A percentile compares a stretch with the other conserved stretches of the same genome.
Conservation (phyloP, 2,329 filamentous ascomycete genomes). For the Magnaporthiopsis incrustans region DNA sequence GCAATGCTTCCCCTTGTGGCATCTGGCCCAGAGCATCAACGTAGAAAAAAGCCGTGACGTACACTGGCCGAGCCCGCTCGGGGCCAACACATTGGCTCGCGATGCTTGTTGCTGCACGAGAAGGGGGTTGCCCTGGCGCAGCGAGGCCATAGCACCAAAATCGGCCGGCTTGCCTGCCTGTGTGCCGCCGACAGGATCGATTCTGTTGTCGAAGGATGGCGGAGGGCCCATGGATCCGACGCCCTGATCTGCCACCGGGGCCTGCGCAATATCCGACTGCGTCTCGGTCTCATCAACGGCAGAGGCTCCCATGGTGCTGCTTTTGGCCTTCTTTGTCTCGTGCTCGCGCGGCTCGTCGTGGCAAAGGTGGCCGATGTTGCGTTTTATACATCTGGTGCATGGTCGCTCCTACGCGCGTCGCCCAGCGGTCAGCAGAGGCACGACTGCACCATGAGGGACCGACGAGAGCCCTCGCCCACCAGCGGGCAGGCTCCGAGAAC, state of each 20-base stretch:
- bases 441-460: background rate
- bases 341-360: conserved; percentile 93
- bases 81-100: background rate
- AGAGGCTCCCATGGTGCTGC: conserved; percentile 43
- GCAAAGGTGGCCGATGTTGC: conserved; percentile 96
- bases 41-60: background rate
- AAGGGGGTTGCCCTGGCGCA: conserved; percentile 46
- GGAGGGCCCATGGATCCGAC: conserved; percentile 47
- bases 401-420: conserved; percentile 65
- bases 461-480: background rate
- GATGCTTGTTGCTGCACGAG: conserved; percentile 51
- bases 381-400: conserved; percentile 95
- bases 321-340: conserved; percentile 71
- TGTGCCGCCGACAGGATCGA: conserved; percentile 20
- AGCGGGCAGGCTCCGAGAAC: no score
- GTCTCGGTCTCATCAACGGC: conserved; percentile 54
- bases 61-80: background rate
- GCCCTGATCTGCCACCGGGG: conserved; percentile 47
- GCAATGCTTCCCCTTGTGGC: background rate
- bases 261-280: conserved; percentile 36
- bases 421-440: conserved; percentile 1
- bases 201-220: conserved; percentile 31
- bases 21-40: background rate
- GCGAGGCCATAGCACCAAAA: conserved; percentile 31
- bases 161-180: conserved; percentile 32